Evolutionary conservation across 805 yeast species (phyloP).

Genomic region (Wickerhamomyces xylosicus): DNA sequence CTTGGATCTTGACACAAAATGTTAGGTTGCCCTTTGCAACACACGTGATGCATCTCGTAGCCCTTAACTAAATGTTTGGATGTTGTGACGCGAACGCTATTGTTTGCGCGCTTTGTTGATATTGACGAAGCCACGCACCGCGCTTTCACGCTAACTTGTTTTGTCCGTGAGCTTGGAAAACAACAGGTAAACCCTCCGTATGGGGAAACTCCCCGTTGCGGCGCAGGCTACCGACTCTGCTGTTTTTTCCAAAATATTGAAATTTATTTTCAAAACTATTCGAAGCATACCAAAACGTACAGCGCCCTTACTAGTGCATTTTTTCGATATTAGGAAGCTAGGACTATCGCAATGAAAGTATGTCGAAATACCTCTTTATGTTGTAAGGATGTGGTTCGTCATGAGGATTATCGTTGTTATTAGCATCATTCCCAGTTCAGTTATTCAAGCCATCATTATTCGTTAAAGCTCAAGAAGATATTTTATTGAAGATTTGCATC

Average conservation of each 20-base stretch:
- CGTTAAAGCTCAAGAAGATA: background rate
- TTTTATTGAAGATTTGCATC: background rate
- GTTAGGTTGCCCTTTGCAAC: background rate
- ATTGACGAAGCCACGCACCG: background rate
- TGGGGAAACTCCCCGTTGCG: background rate
- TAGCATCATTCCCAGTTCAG: background rate
- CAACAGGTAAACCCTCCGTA: background rate
- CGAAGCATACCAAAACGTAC: slow-evolving; percentile 49
- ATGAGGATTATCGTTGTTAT: background rate
- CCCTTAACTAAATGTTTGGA: background rate
- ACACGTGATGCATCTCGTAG: background rate
- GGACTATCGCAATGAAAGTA: background rate
- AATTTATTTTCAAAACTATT: background rate
- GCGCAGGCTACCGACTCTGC: background rate
- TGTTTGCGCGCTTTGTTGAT: no score
- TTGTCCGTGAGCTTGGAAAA: background rate
- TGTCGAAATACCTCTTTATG: background rate
- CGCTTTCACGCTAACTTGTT: background rate
- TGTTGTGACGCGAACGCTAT: background rate
- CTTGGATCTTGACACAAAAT: background rate
- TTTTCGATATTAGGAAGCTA: slow-evolving; percentile 79
- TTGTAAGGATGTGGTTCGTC: background rate
- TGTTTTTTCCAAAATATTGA: background rate
- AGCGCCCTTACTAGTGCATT: slow-evolving; percentile 99
- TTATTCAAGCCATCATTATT: background rate